A percentile compares a stretch with the other conserved stretches of the same genome.
phyloP scores from a whole-genome alignment of 2,329 filamentous ascomycete genomes.

The Pseudonectria foliicola region DNA sequence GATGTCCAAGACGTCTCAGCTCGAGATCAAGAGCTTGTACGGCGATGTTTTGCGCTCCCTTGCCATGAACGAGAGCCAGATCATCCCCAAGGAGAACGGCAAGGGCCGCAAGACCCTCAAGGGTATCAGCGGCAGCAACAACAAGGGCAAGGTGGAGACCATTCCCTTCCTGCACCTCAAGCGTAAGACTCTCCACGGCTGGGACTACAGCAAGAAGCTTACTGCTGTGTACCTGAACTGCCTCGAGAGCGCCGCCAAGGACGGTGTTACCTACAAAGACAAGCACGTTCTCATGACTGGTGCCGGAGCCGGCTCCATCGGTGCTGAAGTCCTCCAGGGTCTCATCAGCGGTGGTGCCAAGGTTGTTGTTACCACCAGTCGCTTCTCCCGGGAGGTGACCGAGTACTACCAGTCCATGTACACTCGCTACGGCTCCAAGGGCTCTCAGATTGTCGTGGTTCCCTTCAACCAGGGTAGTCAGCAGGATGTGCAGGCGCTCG shows the following conservation, averaged over 20 bases:
- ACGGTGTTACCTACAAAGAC: conserved; percentile 84
- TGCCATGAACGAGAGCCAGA: conserved; percentile 97
- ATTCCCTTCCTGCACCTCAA: conserved; percentile 97
- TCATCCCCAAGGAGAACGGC: conserved; percentile 79
- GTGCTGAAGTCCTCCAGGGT: conserved; percentile 91
- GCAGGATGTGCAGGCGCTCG: conserved; percentile 88
- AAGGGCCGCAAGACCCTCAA: conserved; percentile 53
- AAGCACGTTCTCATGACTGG: conserved; percentile 98
- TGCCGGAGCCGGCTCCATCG: conserved; percentile 94
- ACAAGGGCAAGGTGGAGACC: conserved; percentile 91
- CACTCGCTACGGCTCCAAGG: conserved; percentile 83
- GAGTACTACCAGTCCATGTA: conserved; percentile 99
- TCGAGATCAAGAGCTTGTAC: conserved; percentile 94
- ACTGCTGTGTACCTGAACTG: conserved; percentile 90
- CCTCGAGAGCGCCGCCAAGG: conserved; percentile 78
- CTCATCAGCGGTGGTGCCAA: conserved; percentile 94
- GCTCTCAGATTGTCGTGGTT: conserved; percentile 94
- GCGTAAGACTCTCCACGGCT: conserved; percentile 86
- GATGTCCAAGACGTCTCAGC: conserved; percentile 88
- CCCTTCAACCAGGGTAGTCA: conserved; percentile 99
- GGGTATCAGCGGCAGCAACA: conserved; percentile 42
- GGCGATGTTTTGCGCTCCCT: conserved; percentile 89
- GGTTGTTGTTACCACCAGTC: conserved; percentile 92
- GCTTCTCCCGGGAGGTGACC: conserved; percentile 94
- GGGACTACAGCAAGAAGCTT: conserved; percentile 99